Percentiles rank a stretch among this genome's conserved stretches.
These are phyloP conservation scores for Trichoderma koningii DNA, from an alignment of 2,329 filamentous ascomycete genomes.

Conservation along the genomic window DNA sequence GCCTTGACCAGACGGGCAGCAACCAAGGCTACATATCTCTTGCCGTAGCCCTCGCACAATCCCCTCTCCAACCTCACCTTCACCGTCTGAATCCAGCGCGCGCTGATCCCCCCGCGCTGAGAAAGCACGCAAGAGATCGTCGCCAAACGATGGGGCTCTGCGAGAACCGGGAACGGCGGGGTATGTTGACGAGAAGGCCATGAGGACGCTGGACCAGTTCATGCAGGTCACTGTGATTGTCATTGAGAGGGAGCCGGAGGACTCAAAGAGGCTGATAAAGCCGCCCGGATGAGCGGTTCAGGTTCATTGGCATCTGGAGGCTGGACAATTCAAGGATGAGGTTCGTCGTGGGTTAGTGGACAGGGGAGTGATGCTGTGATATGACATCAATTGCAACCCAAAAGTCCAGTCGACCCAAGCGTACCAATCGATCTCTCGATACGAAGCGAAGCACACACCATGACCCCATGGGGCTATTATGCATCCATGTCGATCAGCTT, in stretches of 20 bases:
- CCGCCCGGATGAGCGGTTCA: constrained; percentile 25
- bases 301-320: constrained; percentile 27
- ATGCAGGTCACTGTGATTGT: constrained; percentile 29
- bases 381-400: not conserved
- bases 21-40: constrained; percentile 29
- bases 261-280: constrained; percentile 24
- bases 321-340: constrained; percentile 30
- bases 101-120: constrained; percentile 38
- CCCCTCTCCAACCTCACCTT: constrained; percentile 26
- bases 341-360: constrained; percentile 30
- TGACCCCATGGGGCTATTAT: not conserved
- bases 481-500: constrained; percentile 20
- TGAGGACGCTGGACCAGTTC: constrained; percentile 22
- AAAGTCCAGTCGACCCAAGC: not conserved
- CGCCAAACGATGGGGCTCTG: constrained; percentile 35
- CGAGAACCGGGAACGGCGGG: constrained; percentile 30
- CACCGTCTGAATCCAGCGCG: constrained; percentile 36
- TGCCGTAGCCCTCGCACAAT: constrained; percentile 18
- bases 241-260: constrained; percentile 26
- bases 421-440: not conserved
- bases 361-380: constrained; percentile 6
- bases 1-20: constrained; percentile 18
- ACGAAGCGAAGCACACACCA: not conserved
- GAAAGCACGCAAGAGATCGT: constrained; percentile 33
- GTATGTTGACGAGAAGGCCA: constrained; percentile 25